phyloP scores from a whole-genome alignment of 2,329 filamentous ascomycete species.

The Sporothrix brunneoviolacea region DNA sequence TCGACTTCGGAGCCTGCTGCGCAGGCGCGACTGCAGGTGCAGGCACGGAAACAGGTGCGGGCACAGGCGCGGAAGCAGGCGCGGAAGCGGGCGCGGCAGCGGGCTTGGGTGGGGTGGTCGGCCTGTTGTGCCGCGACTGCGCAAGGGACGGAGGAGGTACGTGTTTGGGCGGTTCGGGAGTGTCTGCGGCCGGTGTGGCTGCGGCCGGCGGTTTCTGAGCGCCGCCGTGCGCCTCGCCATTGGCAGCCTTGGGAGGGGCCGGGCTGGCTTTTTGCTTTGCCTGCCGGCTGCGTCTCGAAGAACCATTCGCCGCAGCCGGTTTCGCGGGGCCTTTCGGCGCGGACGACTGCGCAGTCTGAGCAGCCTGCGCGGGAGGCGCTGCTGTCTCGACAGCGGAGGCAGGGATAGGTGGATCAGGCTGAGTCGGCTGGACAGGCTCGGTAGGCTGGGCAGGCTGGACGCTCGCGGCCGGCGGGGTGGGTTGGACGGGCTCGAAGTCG shows the following conservation, averaged over 20 bases:
- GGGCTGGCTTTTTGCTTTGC: background rate
- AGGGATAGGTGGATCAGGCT: background rate
- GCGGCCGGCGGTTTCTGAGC: background rate
- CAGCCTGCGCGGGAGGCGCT: background rate
- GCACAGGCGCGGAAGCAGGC: background rate
- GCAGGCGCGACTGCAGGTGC: background rate
- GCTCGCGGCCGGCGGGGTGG: constrained; percentile 5
- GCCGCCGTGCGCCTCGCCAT: background rate
- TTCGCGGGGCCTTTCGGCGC: background rate
- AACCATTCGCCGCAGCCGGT: background rate
- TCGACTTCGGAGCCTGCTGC: background rate
- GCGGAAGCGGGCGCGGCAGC: background rate
- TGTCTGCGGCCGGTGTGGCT: background rate
- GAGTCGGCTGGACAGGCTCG: background rate
- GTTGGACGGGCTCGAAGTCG: constrained; percentile 50
- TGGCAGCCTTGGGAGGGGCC: background rate
- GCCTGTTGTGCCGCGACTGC: constrained; percentile 19
- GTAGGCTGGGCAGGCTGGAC: background rate
- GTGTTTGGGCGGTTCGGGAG: background rate
- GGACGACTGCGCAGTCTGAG: too few relatives aligned
- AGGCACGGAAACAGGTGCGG: background rate
- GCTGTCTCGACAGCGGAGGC: background rate
- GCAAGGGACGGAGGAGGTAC: constrained; percentile 16
- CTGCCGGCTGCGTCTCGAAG: constrained; percentile 3
- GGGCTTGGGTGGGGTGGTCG: constrained; percentile 12